Evolutionary conservation across 345 rosid species (phyloP).

Genomic region (thale cress (Arabidopsis thaliana)): TAIR10.1 NC_003076.8:1839001-1839500

Average conservation of each 20-base stretch:
- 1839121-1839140: constrained; percentile 45
- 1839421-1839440: constrained; percentile 47
- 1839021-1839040: constrained; percentile 97
- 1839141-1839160: constrained; percentile 53
- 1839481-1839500: constrained; percentile 51
- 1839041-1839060: constrained; percentile 92
- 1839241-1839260: constrained; percentile 56
- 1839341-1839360: constrained; percentile 55
- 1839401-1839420: constrained; percentile 57
- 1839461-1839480: constrained; percentile 60
- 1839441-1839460: constrained; percentile 54
- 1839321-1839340: constrained; percentile 64
- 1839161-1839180: constrained; percentile 60
- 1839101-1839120: constrained; percentile 57
- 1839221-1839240: constrained; percentile 62
- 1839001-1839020: constrained; percentile 97
- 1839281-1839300: constrained; percentile 61
- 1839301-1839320: constrained; percentile 55
- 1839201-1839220: constrained; percentile 55
- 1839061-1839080: constrained; percentile 94
- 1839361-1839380: constrained; percentile 51
- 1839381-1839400: constrained; percentile 55
- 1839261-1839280: constrained; percentile 55
- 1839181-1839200: constrained; percentile 69
- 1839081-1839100: constrained; percentile 59